Base-by-base conservation (phyloP, 148 eudicot species). In the Linanthus parryae region DNA sequence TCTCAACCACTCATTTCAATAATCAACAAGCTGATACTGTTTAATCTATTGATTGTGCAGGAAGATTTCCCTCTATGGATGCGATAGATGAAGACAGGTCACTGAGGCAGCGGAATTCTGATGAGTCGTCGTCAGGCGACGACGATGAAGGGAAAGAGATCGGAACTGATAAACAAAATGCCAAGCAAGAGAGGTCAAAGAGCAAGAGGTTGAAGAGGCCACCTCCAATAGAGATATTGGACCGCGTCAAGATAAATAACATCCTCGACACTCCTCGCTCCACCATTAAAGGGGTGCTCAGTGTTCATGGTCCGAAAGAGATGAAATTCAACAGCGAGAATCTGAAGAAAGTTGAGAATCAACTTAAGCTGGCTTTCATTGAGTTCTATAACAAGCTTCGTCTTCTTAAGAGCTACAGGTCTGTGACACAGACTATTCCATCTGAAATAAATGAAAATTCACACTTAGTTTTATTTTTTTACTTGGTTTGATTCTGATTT, bases 331-430 rank as follows among this genome's bases (percentile, higher is more conserved):
- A 36, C 57, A 67, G 47, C 34, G 48, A 41, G 2, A 68, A 67
- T 27, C 62, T 73, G 7, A 58, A 12, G 15, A 59, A 63, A 35
- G 73, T 67, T 2, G 62, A 73, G 35, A 59, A 43, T 8, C 45
- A 49, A 25, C 28, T 73, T 43, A 67, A 56, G 33, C 54, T 11
- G 20, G 77, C 66, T 28, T 67, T 67, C 19, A 17, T 56, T 18
- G 66, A 73, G 43, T 67, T 67, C 38, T 45, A 68, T 50, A 37
- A 38, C 36, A 62, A 67, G 63, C 73, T 73, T 59, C 62, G 59
- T 8, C 59, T 63, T 44, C 52, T 74, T 13, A 74, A 69, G 52
- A 69, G 59, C 61, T 74, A 45, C 59, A 60, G 65, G 79, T n/a
- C n/a, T n/a, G n/a, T 74, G 62, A 19, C 34, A 22, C 2, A n/a